phyloP scores from a whole-genome alignment of 148 eudicot species.

The Vaccinium myrtillus region DNA sequence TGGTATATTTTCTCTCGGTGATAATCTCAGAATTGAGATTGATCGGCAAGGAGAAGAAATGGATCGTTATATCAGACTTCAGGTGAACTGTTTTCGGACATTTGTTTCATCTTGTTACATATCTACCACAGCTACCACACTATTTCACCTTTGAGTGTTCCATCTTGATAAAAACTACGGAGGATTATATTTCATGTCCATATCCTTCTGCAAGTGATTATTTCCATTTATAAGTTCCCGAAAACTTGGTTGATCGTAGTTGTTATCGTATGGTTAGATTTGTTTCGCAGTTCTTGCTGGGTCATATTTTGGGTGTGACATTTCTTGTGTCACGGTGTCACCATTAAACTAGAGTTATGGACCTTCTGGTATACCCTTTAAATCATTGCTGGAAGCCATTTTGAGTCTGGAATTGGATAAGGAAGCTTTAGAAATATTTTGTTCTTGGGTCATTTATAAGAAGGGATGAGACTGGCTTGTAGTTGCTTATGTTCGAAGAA shows the following conservation, averaged over 20 bases:
- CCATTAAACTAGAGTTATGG: background rate
- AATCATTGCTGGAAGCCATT: background rate
- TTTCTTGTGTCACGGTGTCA: background rate
- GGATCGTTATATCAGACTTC: conserved; percentile 40
- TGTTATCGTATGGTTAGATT: background rate
- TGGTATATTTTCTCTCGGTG: conserved; percentile 23
- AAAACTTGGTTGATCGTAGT: background rate
- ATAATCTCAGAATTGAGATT: conserved; percentile 32
- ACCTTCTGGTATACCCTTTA: background rate
- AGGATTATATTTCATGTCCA: background rate
- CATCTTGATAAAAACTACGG: background rate
- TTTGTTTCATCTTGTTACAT: background rate
- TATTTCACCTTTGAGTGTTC: background rate
- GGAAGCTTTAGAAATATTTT: background rate
- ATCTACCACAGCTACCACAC: background rate
- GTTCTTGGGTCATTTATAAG: background rate
- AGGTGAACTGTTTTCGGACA: conserved; percentile 30
- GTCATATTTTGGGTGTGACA: background rate
- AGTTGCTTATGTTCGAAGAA: background rate
- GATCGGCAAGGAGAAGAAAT: conserved; percentile 37
- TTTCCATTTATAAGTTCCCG: background rate
- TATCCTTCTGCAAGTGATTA: background rate
- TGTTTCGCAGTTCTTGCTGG: background rate
- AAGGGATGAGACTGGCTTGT: background rate
- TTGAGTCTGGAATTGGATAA: background rate